Percentiles rank a stretch among this genome's conserved stretches.
These are phyloP conservation scores for Phytophthora lateralis DNA, from an alignment of 352 stramenopile genomes.

Conservation along the genomic window DNA sequence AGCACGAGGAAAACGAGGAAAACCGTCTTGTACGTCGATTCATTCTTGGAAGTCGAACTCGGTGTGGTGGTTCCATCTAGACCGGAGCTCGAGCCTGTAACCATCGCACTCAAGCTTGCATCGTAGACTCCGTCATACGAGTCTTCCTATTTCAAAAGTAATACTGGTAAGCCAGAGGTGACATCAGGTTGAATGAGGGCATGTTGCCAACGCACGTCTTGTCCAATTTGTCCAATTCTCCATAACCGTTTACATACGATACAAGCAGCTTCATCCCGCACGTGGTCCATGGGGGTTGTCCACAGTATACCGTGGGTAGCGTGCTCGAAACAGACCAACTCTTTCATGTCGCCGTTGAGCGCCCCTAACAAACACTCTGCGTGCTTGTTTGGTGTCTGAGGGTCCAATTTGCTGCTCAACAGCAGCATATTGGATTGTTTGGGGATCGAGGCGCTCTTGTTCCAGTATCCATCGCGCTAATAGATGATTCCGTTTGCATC, in stretches of 20 bases:
- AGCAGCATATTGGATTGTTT: constrained; percentile 48
- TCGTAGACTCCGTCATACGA: constrained; percentile 47
- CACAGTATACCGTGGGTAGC: constrained; percentile 44
- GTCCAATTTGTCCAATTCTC: constrained; percentile 47
- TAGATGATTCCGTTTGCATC: constrained; percentile 41
- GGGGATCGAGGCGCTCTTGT: constrained; percentile 52
- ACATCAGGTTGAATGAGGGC: constrained; percentile 35
- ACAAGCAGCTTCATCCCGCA: constrained; percentile 54
- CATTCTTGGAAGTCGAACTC: constrained; percentile 2
- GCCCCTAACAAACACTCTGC: constrained; percentile 42
- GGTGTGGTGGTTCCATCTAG: not conserved
- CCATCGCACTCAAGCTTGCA: constrained; percentile 18
- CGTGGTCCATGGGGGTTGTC: constrained; percentile 34
- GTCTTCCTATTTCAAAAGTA: constrained; percentile 35
- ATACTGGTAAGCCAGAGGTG: constrained; percentile 22
- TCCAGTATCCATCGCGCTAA: constrained; percentile 60
- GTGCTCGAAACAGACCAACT: constrained; percentile 53
- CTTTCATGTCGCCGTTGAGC: constrained; percentile 40
- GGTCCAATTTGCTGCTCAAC: constrained; percentile 54
- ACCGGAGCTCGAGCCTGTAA: constrained; percentile 11
- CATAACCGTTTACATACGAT: constrained; percentile 43
- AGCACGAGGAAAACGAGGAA: constrained; percentile 57
- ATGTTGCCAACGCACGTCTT: constrained; percentile 49
- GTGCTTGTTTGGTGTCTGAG: constrained; percentile 61
- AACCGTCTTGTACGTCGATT: constrained; percentile 39